Evolutionary conservation across 2,329 filamentous ascomycete species (phyloP).

Genomic region (Aspergillus aculeatus): DNA sequence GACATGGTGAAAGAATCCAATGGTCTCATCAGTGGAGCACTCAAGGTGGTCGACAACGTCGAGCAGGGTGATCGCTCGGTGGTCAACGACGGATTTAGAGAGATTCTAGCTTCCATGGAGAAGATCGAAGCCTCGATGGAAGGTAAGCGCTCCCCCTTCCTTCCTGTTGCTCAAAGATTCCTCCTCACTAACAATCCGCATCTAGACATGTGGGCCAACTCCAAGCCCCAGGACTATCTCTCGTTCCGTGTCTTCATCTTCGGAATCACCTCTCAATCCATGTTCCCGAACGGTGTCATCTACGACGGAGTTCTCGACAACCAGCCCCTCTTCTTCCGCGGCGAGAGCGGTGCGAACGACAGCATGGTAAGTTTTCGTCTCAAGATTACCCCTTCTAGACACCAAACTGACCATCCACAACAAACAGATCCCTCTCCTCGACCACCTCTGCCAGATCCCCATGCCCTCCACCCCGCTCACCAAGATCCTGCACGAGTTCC

Average conservation of each 20-base stretch:
- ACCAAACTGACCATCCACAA: neutral
- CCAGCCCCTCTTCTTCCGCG: conserved; percentile 77
- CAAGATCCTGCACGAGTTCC: conserved; percentile 82
- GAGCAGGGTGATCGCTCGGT: conserved; percentile 51
- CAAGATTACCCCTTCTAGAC: no score
- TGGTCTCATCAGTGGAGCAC: conserved; percentile 69
- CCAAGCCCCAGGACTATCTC: conserved; percentile 78
- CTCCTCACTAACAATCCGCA: conserved; percentile 2
- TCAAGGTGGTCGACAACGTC: conserved; percentile 63
- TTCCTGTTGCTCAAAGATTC: neutral
- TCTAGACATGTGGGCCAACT: conserved; percentile 82
- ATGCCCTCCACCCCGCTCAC: conserved; percentile 91
- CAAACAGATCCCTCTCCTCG: conserved; percentile 71
- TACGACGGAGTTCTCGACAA: conserved; percentile 77
- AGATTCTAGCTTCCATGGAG: conserved; percentile 62
- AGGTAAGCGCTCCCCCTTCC: conserved; percentile 43
- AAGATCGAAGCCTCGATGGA: conserved; percentile 81
- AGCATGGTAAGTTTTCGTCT: conserved; percentile 65
- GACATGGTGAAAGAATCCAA: conserved; percentile 92
- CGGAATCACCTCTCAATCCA: conserved; percentile 86
- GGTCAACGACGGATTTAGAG: conserved; percentile 64
- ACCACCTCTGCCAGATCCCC: conserved; percentile 78
- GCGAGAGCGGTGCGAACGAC: conserved; percentile 92
- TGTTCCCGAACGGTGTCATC: conserved; percentile 89
- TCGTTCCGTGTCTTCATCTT: conserved; percentile 96